Evolutionary conservation across 2,329 filamentous ascomycete species (phyloP), one percentile per base, ranked within the genome.

Genomic region (Penicillium griseofulvum): DNA sequence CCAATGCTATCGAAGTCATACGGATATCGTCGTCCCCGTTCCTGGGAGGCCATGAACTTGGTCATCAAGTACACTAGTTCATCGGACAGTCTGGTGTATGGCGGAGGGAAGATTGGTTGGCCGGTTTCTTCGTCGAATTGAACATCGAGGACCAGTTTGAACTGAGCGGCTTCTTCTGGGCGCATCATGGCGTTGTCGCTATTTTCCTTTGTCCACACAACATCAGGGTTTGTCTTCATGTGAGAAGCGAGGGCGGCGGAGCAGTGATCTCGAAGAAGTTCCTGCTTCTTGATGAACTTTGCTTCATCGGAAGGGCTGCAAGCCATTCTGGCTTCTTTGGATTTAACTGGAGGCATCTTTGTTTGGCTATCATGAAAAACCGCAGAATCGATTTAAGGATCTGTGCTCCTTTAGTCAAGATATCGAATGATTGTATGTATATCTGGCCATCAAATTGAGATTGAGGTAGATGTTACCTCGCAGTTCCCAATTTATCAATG

Each of bases 11-110:
- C 26, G 33, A 64, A 63, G 41, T 64, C 61, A 17, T 64, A 64
- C 1, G 61, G 60, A 16, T 61, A 64, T 2, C 41, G 9, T 3
- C 14, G 19, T 10, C 28, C 54, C 5, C 60, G 56, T 0, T 43
- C 31, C 3, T 2, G 29, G 14, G 34, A 16, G 10, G 19, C 41
- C 11, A 61, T 19, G 22, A 51, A 54, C 31, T 64, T 64, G 4
- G 51, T 58, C 0, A 55, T 56, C 1, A 64, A 51, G 22, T 63
- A 64, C 4, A 63, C 58, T 5, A 58, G 34, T 24, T 64, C 61
- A 34, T 64, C 61, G 19, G 58, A 56, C 0, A 64, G 61, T n/a
- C 61, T 52, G 2, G 53, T 61, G 42, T 48, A 49, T 0, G 36
- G 9, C 0, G 60, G 61, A 9, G 61, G 61, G 24, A 61, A 61